A percentile compares a stretch with the other conserved stretches of the same genome.
These are phyloP conservation scores for Cornus controversa DNA, from an alignment of 148 eudicot genomes.

Conservation along the genomic window DNA sequence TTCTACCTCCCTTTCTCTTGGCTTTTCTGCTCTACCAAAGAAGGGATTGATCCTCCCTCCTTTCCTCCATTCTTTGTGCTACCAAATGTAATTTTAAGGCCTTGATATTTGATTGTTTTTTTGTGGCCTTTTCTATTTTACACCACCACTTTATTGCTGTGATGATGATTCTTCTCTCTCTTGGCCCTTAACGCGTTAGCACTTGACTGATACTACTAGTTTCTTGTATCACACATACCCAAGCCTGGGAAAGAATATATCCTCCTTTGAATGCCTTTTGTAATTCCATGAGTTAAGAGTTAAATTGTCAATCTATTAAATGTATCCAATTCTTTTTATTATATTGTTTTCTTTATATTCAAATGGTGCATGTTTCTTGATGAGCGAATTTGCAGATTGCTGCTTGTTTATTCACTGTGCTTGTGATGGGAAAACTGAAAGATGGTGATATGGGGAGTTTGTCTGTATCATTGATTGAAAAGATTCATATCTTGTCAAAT, in stretches of 20 bases:
- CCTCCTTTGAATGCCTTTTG: not conserved
- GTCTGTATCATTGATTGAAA: slow-evolving; percentile 63
- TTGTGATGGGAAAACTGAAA: slow-evolving; percentile 56
- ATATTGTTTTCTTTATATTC: not conserved
- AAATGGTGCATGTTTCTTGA: not conserved
- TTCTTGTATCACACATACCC: not conserved
- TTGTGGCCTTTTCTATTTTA: no score
- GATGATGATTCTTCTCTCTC: not conserved
- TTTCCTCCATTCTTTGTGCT: no score
- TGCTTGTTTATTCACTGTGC: slow-evolving; percentile 64
- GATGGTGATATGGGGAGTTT: slow-evolving; percentile 65
- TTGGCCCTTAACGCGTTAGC: not conserved
- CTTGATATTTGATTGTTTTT: not conserved
- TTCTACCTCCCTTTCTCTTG: no score
- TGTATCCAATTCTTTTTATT: not conserved
- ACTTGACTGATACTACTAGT: not conserved
- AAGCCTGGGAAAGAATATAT: not conserved
- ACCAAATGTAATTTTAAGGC: no score
- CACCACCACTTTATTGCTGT: not conserved
- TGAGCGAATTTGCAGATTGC: slow-evolving; percentile 54
- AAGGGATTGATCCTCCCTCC: no score
- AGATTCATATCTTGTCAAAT: slow-evolving; percentile 37
- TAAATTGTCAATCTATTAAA: not conserved
- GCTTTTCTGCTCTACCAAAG: no score
- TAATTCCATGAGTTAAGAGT: not conserved